Evolutionary conservation across 139 green algal genomes (phyloP), one percentile per base, ranked within the genome.

Genomic region (Coelastrella sp.): DNA sequence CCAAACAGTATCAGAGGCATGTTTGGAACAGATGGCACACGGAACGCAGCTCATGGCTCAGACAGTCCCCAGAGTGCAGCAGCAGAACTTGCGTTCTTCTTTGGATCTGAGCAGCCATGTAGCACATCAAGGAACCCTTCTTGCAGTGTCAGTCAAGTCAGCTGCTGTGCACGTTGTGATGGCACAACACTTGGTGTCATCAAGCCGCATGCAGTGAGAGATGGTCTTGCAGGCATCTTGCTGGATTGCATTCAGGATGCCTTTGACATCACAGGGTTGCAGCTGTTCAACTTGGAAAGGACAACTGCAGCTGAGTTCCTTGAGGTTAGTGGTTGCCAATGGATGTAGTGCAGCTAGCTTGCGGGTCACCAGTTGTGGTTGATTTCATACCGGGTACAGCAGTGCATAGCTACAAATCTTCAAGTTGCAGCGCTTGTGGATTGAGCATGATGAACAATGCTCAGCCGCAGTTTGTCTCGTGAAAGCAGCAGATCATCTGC

Each of bases 1-100:
- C 93, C 94, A 11, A n/a, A 89, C 60, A 94, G 88, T 7, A 78
- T 96, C 27, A 86, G 93, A 19, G 94, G 91, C 3, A 71, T 76
- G 40, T 94, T 94, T 68, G 92, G 92, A 73, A 84, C 81, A 41
- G 91, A 94, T 73, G 83, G 77, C 74, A 92, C 91, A 4, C 53
- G 57, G 63, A 97, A 96, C 67, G 94, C 94, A 8, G 91, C 85
- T 60, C 94, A 96, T 68, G 94, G 94, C n/a, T 94, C 87, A 17
- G 93, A 96, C 40, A 89, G 90, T 23, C 85, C 89, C 15, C 90
- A 93, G 27, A 94, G 90, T 9, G 93, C 94, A 5, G 87, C 88
- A 17, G 69, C 83, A 35, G 94, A 96, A 89, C 59, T 88, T 3
- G 78, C 27, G 7, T 97, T 95, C 82, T 96, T 95, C 91, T 97